Base-by-base conservation (phyloP, 305 asterid species). In the Ajuga reptans region DNA sequence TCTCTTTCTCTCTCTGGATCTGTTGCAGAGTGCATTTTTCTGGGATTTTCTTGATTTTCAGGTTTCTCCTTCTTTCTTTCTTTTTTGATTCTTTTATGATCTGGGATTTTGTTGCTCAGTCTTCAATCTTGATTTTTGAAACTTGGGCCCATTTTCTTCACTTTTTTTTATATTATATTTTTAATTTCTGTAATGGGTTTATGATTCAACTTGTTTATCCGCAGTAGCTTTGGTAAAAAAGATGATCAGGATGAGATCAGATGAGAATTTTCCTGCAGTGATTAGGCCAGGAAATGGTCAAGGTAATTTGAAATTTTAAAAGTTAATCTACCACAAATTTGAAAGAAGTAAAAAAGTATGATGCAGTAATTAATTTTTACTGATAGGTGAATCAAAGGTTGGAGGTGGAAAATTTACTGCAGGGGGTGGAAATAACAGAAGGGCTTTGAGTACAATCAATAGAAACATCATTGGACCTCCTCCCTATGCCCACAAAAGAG, bases 391-490 rank as follows among this genome's bases (percentile, higher is more conserved):
- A n/a, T 27, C 72, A 66, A 81, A 71, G 84, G 63, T 83, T 42
- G 81, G 76, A 41, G 75, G 79, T 72, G 92, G 86, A 51, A 86
- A 81, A 68, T 42, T 66, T 36, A 42, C 7, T 9, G 74, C 51
- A 34, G 89, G 82, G 51, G 73, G 72, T 33, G 83, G 84, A 55
- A 90, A 78, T 72, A 84, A 78, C 42, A 75, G 99, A 47, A 90
- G 91, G 83, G 95, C 95, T 9, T 46, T 93, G 72, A 78, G 91
- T 72, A 69, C 85, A 45, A 89, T 93, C 72, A 79, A 90, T 62
- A 69, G 15, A 79, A 90, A 93, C 77, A 80, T 87, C 45, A 77
- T 80, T 0, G 81, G 75, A 47, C 86, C 81, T 64, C 89, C 83
- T 17, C 79, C 86, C 0, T 71, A 75, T 61, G 81, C 84, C 72